Base-by-base conservation (phyloP, 1,284 basidiomycete species). In the Kwoniella shivajii region DNA sequence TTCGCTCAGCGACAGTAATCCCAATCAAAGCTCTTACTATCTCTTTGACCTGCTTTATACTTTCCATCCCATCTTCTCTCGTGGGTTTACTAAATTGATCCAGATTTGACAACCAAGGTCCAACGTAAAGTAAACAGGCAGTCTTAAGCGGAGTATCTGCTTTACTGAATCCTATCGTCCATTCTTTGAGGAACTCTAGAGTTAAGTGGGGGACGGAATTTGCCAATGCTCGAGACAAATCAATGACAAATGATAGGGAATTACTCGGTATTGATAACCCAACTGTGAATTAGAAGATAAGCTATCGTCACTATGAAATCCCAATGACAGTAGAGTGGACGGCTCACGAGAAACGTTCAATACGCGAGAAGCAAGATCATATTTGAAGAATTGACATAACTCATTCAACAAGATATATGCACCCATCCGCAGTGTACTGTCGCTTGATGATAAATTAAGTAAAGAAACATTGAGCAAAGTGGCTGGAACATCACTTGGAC, bases 71-170 rank as follows among this genome's bases (percentile, higher is more conserved):
- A 42, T 74, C 75, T 29, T 77, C 74, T 61, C 82, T 83, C 1
- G 85, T 84, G 1, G 90, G 87, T 64, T 87, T 86, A 36, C 85
- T 84, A 65, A 89, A 92, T 20, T 80, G 72, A 1, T 84, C 80
- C 2, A 95, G 79, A 68, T 93, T 92, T 72, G 83, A 85, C 44
- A 94, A 82, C 92, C 92, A 95, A 2, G 92, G 90, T 42, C 83
- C 84, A 79, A 93, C 82, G 68, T 92, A 92, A 59, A 88, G 85
- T 18, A 92, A 74, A 66, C 86, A 90, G 51, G 83, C 84, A 27
- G 89, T 84, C 52, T 86, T 85, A 54, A 86, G 85, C 1, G 83
- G 77, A n/a, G 63, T 85, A 55, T 85, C 82, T 74, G 89, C 83
- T 26, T 84, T 82, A 27, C 62, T 56, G 44, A 78, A 80, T 2